Percentiles rank a stretch among this genome's conserved stretches.
These are phyloP conservation scores for Cucumis hystrix DNA, from an alignment of 306 rosid species.

Conservation along the genomic window DNA sequence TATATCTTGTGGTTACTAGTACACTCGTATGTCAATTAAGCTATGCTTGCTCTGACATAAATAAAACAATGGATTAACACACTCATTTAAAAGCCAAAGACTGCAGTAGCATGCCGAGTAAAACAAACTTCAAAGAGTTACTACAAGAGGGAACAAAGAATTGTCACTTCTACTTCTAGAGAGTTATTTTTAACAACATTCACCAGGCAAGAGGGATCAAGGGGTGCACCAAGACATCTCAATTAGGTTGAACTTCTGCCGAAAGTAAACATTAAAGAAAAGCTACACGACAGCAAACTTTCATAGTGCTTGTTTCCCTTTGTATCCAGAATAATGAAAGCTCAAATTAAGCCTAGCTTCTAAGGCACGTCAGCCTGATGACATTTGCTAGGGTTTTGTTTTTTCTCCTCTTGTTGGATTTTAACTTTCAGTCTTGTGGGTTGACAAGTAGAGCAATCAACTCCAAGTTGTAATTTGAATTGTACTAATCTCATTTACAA, in stretches of 20 bases:
- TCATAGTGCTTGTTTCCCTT: background rate
- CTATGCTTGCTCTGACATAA: too few species aligned
- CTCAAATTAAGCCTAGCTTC: background rate
- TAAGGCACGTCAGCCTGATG: background rate
- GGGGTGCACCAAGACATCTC: too few species aligned
- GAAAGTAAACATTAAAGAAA: background rate
- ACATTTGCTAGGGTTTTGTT: background rate
- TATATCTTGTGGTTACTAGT: too few species aligned
- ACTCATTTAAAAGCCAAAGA: background rate
- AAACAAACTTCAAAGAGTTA: background rate
- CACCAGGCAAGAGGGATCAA: too few species aligned
- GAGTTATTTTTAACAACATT: too few species aligned
- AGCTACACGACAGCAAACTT: background rate
- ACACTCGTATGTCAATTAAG: too few species aligned
- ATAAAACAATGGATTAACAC: background rate
- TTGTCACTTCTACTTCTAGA: background rate
- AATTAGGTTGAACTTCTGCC: too few species aligned
- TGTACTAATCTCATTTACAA: background rate
- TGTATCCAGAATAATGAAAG: background rate
- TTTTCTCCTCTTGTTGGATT: background rate
- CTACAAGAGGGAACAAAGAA: background rate
- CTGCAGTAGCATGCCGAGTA: background rate
- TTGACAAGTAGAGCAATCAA: background rate
- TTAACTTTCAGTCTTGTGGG: background rate
- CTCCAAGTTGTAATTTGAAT: background rate